Conservation (phyloP, 2,329 filamentous ascomycete species). For the Ophiostoma sp. region DNA sequence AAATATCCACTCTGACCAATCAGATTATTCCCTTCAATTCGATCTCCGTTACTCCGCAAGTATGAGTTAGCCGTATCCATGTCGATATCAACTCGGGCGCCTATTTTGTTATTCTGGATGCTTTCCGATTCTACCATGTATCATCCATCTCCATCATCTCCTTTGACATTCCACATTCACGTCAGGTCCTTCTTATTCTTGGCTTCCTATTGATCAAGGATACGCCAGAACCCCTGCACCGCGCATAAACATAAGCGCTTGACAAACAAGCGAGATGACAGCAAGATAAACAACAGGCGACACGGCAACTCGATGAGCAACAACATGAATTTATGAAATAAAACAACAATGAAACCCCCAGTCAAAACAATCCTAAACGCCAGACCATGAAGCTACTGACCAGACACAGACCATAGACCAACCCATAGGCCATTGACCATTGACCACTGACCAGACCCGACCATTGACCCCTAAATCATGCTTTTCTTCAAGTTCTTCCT, state of each 20-base stretch:
- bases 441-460: neutral
- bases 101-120: neutral
- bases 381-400: conserved; percentile 7
- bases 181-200: neutral
- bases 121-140: too few relatives aligned
- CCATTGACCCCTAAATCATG: conserved; percentile 8
- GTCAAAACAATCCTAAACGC: conserved; percentile 5
- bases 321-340: neutral
- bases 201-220: neutral
- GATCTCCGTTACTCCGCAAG: neutral
- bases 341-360: neutral
- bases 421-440: neutral
- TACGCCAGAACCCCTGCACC: conserved; percentile 1
- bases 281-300: neutral
- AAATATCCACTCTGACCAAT: neutral
- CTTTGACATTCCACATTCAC: neutral
- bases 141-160: neutral
- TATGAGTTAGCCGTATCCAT: neutral
- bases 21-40: neutral
- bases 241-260: conserved; percentile 2
- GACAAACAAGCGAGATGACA: conserved; percentile 3
- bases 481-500: neutral
- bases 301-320: neutral
- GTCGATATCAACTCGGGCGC: conserved; percentile 5
- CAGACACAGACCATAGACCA: conserved; percentile 2